Percentiles rank a stretch among this genome's conserved stretches.
These are phyloP conservation scores for Cocos nucifera DNA, from an alignment of 176 grass and related monocot species.

Conservation along the genomic window DNA sequence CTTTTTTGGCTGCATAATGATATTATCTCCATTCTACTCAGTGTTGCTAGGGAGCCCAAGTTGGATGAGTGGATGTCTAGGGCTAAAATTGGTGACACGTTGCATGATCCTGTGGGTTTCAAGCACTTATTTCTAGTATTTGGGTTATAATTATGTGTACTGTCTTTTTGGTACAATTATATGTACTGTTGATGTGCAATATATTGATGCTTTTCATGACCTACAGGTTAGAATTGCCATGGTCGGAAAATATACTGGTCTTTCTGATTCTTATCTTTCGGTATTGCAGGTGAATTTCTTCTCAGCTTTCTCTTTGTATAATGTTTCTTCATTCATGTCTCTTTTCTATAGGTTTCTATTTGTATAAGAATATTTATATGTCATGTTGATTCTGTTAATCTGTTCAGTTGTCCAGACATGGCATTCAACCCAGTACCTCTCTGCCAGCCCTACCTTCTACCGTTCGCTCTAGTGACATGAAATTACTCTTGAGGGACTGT, in stretches of 20 bases:
- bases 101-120: conserved; percentile 36
- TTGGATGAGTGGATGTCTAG: conserved; percentile 30
- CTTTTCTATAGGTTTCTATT: no score
- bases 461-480: no score
- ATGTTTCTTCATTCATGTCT: neutral
- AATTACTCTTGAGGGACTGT: no score
- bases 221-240: conserved; percentile 4
- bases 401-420: no score
- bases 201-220: no score
- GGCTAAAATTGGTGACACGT: conserved; percentile 23
- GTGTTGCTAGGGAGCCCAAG: conserved; percentile 22
- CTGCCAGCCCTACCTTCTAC: no score
- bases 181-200: neutral
- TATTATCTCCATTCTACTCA: neutral
- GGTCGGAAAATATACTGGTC: conserved; percentile 8
- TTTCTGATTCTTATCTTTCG: conserved; percentile 2
- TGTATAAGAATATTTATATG: no score
- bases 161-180: no score
- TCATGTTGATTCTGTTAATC: no score
- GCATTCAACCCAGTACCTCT: no score
- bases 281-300: conserved; percentile 7
- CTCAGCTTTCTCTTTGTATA: neutral
- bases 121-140: neutral
- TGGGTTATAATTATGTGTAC: no score
- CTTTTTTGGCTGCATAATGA: no score